phyloP scores from a whole-genome alignment of 2,329 filamentous ascomycete genomes.

The Thielaviopsis ethacetica region DNA sequence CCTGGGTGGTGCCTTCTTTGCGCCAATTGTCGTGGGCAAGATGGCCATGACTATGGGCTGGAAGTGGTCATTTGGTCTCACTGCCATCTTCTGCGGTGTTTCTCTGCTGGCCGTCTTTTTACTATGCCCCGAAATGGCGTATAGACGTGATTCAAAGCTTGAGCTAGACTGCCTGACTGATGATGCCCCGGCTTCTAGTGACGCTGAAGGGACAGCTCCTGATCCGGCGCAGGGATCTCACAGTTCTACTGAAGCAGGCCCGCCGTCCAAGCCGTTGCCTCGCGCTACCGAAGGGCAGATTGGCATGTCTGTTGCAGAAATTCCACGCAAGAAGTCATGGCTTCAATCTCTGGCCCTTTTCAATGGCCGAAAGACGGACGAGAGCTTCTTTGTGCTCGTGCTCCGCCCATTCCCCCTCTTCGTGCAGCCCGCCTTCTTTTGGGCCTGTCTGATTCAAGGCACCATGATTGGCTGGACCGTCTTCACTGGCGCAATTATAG shows the following conservation, averaged over 20 bases:
- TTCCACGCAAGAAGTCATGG: slow-evolving; percentile 39
- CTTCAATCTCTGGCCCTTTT: slow-evolving; percentile 49
- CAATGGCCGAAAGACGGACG: slow-evolving; percentile 67
- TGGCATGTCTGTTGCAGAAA: background rate
- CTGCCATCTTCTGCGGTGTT: slow-evolving; percentile 64
- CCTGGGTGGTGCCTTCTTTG: slow-evolving; percentile 44
- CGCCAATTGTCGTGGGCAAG: slow-evolving; percentile 79
- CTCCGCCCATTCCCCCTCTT: slow-evolving; percentile 71
- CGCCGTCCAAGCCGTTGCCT: background rate
- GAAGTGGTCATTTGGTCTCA: slow-evolving; percentile 77
- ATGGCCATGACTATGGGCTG: slow-evolving; percentile 64
- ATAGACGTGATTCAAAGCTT: slow-evolving; percentile 37
- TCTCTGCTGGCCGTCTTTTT: slow-evolving; percentile 58
- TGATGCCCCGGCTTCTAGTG: background rate
- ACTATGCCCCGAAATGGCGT: slow-evolving; percentile 76
- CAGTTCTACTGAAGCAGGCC: background rate
- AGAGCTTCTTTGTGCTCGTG: slow-evolving; percentile 48
- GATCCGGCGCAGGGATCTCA: background rate
- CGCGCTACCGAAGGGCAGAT: background rate
- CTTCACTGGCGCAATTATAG: slow-evolving; percentile 71
- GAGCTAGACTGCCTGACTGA: background rate
- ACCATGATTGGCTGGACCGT: slow-evolving; percentile 91
- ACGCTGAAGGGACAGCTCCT: background rate
- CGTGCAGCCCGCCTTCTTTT: slow-evolving; percentile 70
- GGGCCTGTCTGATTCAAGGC: slow-evolving; percentile 66